Base-by-base conservation (phyloP, 495 filamentous ascomycete genomes). In the Penicillium coprophilum region DNA sequence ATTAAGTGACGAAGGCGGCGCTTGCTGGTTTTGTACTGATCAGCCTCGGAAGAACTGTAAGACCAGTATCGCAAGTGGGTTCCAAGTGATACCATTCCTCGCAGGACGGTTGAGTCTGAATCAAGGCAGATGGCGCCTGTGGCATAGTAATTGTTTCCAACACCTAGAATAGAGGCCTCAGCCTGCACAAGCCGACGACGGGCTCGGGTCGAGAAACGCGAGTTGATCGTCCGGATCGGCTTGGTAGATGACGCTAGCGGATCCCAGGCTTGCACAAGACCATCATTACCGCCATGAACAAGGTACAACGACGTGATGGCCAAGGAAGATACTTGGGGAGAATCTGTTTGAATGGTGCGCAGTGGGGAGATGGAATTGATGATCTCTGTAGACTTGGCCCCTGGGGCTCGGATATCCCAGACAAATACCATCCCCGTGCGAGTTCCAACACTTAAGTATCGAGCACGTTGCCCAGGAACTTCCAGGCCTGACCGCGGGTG, bases 231-330 rank as follows among this genome's bases (percentile, higher is more conserved):
- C 20, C 92, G 85, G 57, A 97, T 82, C 0, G 93, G 91, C 23
- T 85, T 82, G 10, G 82, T 74, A 6, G 81, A 88, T 0, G 94
- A 97, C 2, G 88, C 91, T 23, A 98, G 74, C 20, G 90, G 91
- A 77, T 98, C 94, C 95, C 95, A 98, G 6, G 91, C 89, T 66
- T 97, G 94, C 8, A 97, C 92, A 8, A 97, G 82, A 10, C 94
- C 93, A 69, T 98, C 94, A 60, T 89, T 96, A 41, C 94, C 94
- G 27, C 94, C 94, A 69, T 96, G 91, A 2, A 97, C 87, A 24
- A 98, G 71, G 63, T 93, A 91, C 8, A 97, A 78, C 11, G 92
- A 91, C 2, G 92, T 90, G 20, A 96, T 67, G 6, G 87, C 94
- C n/a, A 98, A 71, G 60, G 84, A 90, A 10, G 93, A 87, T 11